Percentiles rank a stretch among this genome's conserved stretches.
Evolutionary conservation across 2,329 filamentous ascomycete species (phyloP).

Genomic region (Venturia pyrina): DNA sequence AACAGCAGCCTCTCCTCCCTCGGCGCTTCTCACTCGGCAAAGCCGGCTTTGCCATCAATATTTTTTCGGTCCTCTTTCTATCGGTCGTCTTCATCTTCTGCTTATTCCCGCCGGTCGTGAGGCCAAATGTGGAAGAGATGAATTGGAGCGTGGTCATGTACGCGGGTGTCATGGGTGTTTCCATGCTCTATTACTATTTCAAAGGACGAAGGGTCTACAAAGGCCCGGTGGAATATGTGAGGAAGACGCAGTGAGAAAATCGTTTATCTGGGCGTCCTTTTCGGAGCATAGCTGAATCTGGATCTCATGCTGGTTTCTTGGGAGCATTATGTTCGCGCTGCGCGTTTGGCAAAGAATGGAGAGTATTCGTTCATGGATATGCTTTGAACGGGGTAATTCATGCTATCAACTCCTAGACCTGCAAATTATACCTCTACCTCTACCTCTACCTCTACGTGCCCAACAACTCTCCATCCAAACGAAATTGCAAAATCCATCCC

Average conservation of each 20-base stretch:
- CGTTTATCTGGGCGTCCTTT: background rate
- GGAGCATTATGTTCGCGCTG: background rate
- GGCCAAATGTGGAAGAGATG: constrained; percentile 30
- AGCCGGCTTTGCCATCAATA: constrained; percentile 35
- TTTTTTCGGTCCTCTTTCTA: constrained; percentile 30
- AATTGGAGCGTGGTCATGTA: constrained; percentile 41
- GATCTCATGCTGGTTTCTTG: background rate
- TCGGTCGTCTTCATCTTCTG: constrained; percentile 31
- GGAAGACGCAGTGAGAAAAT: background rate
- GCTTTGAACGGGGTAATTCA: background rate
- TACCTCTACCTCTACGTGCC: too few relatives aligned
- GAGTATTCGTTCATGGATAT: background rate
- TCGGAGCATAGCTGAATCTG: background rate
- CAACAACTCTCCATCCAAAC: too few relatives aligned
- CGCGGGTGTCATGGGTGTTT: constrained; percentile 32
- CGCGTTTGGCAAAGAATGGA: background rate
- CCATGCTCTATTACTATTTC: constrained; percentile 33
- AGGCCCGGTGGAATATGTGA: constrained; percentile 19
- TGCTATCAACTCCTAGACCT: background rate
- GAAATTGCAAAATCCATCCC: too few relatives aligned
- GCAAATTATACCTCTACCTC: background rate
- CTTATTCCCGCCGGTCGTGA: constrained; percentile 32
- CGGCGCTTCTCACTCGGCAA: constrained; percentile 35
- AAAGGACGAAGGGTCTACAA: constrained; percentile 32
- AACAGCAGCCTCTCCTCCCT: constrained; percentile 31